Conservation (phyloP, 176 grass and related monocot species). For the Otatea glauca region DNA sequence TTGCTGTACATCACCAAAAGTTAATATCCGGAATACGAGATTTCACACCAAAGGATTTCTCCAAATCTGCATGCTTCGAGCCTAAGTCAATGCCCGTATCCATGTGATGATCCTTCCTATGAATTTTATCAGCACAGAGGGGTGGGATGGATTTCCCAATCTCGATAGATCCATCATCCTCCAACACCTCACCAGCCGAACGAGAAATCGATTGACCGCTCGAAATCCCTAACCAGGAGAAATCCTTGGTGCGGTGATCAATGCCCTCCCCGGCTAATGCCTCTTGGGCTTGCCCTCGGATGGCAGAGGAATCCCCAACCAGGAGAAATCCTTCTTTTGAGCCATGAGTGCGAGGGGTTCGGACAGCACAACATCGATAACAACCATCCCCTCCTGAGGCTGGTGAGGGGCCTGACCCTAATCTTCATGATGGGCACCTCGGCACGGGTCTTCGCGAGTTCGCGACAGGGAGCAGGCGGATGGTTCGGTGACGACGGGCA, state of each 20-base stretch:
- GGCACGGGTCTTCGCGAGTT: too few species aligned
- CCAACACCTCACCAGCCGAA: constrained; percentile 40
- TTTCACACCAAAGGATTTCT: constrained; percentile 75
- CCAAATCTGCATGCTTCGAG: constrained; percentile 72
- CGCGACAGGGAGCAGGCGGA: too few species aligned
- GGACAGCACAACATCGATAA: constrained; percentile 80
- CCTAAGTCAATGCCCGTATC: constrained; percentile 57
- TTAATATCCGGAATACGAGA: constrained; percentile 52
- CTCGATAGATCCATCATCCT: constrained; percentile 36
- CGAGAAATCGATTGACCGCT: constrained; percentile 40
- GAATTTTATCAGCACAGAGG: constrained; percentile 80
- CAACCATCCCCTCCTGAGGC: constrained; percentile 80
- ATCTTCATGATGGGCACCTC: constrained; percentile 80
- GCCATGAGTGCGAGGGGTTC: constrained; percentile 75
- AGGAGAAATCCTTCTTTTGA: constrained; percentile 90
- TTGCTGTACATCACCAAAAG: constrained; percentile 66
- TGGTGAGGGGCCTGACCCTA: constrained; percentile 77
- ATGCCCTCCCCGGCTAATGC: constrained; percentile 79
- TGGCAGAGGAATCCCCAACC: constrained; percentile 78
- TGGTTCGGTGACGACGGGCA: too few species aligned
- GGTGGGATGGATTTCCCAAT: constrained; percentile 51
- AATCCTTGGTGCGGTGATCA: constrained; percentile 84
- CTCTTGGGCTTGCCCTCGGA: constrained; percentile 55
- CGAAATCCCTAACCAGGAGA: too few species aligned
- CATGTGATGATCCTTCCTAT: constrained; percentile 71